Percentiles rank a stretch among this genome's conserved stretches.
Conservation (phyloP, 1,284 basidiomycete genomes). For the Phylloporus sp. region DNA sequence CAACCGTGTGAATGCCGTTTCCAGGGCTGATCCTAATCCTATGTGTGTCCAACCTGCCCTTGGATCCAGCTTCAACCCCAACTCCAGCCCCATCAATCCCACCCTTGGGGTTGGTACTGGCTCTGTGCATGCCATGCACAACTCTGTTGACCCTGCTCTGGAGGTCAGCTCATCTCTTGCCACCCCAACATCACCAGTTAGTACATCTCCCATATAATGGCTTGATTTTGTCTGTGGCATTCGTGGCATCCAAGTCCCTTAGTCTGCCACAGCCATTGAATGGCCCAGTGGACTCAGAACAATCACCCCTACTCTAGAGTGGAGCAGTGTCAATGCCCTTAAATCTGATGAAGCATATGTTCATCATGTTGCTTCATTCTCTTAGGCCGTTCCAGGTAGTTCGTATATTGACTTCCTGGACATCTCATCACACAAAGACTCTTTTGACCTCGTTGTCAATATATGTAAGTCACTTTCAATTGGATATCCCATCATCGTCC, state of each 20-base stretch:
- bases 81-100: no score
- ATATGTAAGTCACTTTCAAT: not conserved
- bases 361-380: not conserved
- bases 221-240: not conserved
- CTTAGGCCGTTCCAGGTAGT: not conserved
- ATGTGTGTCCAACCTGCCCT: not conserved
- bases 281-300: not conserved
- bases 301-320: not conserved
- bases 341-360: not conserved
- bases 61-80: not conserved
- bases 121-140: no score
- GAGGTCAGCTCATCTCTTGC: no score
- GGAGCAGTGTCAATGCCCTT: not conserved
- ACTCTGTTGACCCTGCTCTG: no score
- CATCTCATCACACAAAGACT: not conserved
- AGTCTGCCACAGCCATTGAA: slow-evolving; percentile 1
- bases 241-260: not conserved
- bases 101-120: no score
- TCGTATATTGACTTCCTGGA: not conserved
- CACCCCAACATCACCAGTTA: no score
- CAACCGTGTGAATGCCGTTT: no score
- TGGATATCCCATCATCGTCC: not conserved
- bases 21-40: not conserved
- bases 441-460: not conserved
- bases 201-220: no score